Percentiles rank a stretch among this genome's conserved stretches.
phyloP scores from a whole-genome alignment of 345 rosid genomes.

The Bruguiera parviflora region DNA sequence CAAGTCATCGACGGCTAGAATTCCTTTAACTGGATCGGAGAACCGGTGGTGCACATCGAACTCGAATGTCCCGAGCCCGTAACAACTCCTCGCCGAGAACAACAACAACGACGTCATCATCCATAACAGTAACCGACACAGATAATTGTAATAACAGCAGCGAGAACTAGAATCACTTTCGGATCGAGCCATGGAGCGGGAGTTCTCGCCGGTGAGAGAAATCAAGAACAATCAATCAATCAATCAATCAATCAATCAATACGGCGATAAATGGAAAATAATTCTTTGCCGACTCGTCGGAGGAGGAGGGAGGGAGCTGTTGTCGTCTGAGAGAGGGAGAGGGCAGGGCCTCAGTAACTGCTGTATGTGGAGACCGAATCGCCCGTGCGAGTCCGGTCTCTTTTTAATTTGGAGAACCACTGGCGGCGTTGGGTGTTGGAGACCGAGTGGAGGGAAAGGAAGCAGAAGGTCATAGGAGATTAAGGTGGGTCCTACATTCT shows the following conservation, averaged over 20 bases:
- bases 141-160: background rate
- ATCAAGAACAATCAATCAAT: no score
- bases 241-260: no score
- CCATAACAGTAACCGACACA: slow-evolving; percentile 9
- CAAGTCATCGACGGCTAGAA: slow-evolving; percentile 51
- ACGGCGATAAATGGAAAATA: no score
- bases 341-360: no score
- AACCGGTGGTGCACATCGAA: slow-evolving; percentile 74
- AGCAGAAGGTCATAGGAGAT: background rate
- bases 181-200: no score
- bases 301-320: no score
- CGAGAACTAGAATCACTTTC: background rate
- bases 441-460: background rate
- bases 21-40: slow-evolving; percentile 71
- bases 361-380: no score
- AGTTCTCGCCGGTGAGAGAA: no score
- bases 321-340: no score
- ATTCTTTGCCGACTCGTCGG: no score
- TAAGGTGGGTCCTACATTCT: background rate
- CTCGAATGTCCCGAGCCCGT: slow-evolving; percentile 56
- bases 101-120: background rate
- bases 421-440: background rate
- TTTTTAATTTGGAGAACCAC: no score
- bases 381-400: no score
- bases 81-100: slow-evolving; percentile 20